Base-by-base conservation (phyloP, 495 filamentous ascomycete genomes). In the Penicillium malachiteum region DNA sequence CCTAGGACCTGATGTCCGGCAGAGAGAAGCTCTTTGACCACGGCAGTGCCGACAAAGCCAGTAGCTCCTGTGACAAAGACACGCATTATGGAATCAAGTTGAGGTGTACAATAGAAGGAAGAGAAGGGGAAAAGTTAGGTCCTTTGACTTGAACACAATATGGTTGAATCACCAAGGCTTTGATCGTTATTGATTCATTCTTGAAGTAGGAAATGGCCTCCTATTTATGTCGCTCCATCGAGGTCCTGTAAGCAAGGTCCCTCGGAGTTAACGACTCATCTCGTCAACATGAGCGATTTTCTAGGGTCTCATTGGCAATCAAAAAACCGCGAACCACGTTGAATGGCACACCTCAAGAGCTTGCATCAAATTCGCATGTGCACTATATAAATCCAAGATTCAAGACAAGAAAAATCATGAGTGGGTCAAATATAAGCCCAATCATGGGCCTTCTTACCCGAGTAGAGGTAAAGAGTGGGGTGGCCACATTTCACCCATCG, bases 31-130 rank as follows among this genome's bases (percentile, higher is more conserved):
- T 47, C 44, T 17, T 47, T 32, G 10, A 47, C 44, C 2, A 47
- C 44, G 14, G 44, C 44, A 21, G 21, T 13, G 44, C 44, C 44
- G 44, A 47, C 44, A 9, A 47, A 47, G 3, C 44, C 44, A 18
- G 44, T 47, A 4, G 44, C 9, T 13, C 44, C 44, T 12, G 44
- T 47, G 26, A 47, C 44, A 18, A 47, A 47, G 26, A 34, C n/a
- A 18, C 26, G 44, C 44, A 37, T 37, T 13, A 2, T 37, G 34
- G 12, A 37, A 10, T 37, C 12, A 5, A 37, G 34, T 37, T 37
- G 34, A 9, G 34, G 34, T 37, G 1, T 2, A 7, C 7, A 37
- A 7, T 37, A 10, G 34, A 2, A 37, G 12, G 34, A 37, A 2
- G 7, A 37, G 34, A 37, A 13, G 34, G 9, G 12, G 12, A 10